phyloP scores from a whole-genome alignment of 179 eudicot genomes.

The Dionaea muscipula region DNA sequence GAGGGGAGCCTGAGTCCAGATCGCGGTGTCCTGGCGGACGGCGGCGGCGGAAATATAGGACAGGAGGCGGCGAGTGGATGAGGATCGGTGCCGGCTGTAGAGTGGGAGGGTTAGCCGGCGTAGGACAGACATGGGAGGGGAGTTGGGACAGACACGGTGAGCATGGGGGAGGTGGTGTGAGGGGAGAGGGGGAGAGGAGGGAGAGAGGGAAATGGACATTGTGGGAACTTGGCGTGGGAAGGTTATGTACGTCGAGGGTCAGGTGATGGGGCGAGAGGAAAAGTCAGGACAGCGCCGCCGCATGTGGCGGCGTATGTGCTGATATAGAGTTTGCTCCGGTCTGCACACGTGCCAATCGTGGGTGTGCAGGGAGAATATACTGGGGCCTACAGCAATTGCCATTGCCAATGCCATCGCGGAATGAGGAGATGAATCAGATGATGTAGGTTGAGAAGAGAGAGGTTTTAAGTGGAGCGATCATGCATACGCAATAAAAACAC shows the following conservation, averaged over 20 bases:
- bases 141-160: slow-evolving; percentile 13
- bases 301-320: not conserved
- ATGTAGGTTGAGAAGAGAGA: too few relatives aligned
- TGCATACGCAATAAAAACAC: too few relatives aligned
- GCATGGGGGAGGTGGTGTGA: slow-evolving; percentile 15
- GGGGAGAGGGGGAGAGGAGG: not conserved
- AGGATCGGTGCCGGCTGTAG: slow-evolving; percentile 13
- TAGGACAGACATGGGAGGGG: slow-evolving; percentile 35
- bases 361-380: too few relatives aligned
- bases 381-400: too few relatives aligned
- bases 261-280: not conserved
- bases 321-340: too few relatives aligned
- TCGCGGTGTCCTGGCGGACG: slow-evolving; percentile 46
- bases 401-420: too few relatives aligned
- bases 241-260: not conserved
- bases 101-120: slow-evolving; percentile 25
- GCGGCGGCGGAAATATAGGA: slow-evolving; percentile 28
- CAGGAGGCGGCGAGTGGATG: slow-evolving; percentile 18
- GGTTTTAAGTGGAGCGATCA: too few relatives aligned
- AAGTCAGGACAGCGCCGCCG: slow-evolving; percentile 15
- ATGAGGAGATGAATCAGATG: too few relatives aligned
- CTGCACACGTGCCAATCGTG: too few relatives aligned
- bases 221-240: not conserved
- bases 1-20: slow-evolving; percentile 53
- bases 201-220: slow-evolving; percentile 7